phyloP scores from a whole-genome alignment of 805 yeast species.

The Metschnikowia peoriensis region DNA sequence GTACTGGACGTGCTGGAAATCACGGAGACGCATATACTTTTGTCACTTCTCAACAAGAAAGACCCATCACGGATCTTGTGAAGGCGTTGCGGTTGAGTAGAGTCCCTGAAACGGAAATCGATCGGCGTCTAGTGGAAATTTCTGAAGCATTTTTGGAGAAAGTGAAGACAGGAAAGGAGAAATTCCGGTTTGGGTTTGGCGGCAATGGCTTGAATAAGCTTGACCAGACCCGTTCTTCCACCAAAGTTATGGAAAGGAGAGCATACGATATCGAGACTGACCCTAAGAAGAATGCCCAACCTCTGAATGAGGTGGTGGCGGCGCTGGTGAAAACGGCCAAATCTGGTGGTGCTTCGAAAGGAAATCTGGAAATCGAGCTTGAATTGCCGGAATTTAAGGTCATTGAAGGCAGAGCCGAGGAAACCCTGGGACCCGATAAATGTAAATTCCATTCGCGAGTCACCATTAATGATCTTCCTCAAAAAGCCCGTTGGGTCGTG shows the following conservation, averaged over 20 bases:
- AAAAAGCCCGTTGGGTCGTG: constrained; percentile 72
- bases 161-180: constrained; percentile 63
- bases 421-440: constrained; percentile 54
- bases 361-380: neutral
- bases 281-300: neutral
- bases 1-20: constrained; percentile 91
- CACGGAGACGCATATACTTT: constrained; percentile 61
- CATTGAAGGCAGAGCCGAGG: constrained; percentile 51
- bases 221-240: constrained; percentile 57
- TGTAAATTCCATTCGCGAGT: constrained; percentile 63
- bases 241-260: constrained; percentile 48
- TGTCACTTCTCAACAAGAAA: constrained; percentile 57
- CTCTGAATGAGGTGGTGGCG: no score
- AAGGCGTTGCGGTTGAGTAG: constrained; percentile 64
- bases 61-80: constrained; percentile 65
- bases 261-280: constrained; percentile 40
- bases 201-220: constrained; percentile 87
- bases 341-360: neutral
- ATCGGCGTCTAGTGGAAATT: constrained; percentile 48
- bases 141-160: constrained; percentile 57
- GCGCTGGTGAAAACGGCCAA: no score
- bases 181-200: constrained; percentile 77
- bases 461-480: constrained; percentile 82
- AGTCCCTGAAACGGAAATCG: constrained; percentile 42
- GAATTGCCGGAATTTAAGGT: constrained; percentile 46